Base-by-base conservation (phyloP, 345 rosid species). In the Pistacia integerrima region DNA sequence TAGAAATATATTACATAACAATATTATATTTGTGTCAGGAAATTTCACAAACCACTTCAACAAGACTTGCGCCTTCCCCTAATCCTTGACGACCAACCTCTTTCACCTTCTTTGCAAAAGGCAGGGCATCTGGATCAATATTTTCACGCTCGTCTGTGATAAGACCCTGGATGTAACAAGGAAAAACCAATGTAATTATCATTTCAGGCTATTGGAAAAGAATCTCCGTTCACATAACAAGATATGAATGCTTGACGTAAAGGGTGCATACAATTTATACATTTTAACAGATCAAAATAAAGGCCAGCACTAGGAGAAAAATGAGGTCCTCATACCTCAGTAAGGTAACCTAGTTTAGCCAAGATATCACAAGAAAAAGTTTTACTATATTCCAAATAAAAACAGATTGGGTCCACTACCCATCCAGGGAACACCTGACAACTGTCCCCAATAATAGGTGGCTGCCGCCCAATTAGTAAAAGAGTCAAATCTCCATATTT, bases 11-110 rank as follows among this genome's bases (percentile, higher is more conserved):
- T 4, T 70, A 74, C 5, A 64, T 5, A 33, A 55, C 9, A 48
- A 44, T 14, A 52, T 56, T 56, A 75, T 25, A 30, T 65, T 33
- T 55, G 73, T 44, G 65, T 60, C 22, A 10, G 44, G n/a, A 57
- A 69, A 35, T 64, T 79, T 64, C 76, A 89, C 92, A 4, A 72
- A 92, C 98, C 98, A 94, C 98, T 85, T 94, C 97, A 41, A 69
- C 92, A 78, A 94, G 94, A 78, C 84, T 88, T 78, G 97, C 86
- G 69, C 99, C 99, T 84, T 95, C 98, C 79, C 74, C 85, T 68
- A 95, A 80, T 84, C 98, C 98, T 72, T 93, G 98, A 78, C 97
- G 99, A 73, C 81, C 85, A 77, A 82, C 88, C 87, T 93, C 98
- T 30, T 90, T 93, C 75, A 81, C 79, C 78, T 86, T 90, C 84